phyloP scores from a whole-genome alignment of 164 flowering plant genomes.

The Warburgia ugandensis region DNA sequence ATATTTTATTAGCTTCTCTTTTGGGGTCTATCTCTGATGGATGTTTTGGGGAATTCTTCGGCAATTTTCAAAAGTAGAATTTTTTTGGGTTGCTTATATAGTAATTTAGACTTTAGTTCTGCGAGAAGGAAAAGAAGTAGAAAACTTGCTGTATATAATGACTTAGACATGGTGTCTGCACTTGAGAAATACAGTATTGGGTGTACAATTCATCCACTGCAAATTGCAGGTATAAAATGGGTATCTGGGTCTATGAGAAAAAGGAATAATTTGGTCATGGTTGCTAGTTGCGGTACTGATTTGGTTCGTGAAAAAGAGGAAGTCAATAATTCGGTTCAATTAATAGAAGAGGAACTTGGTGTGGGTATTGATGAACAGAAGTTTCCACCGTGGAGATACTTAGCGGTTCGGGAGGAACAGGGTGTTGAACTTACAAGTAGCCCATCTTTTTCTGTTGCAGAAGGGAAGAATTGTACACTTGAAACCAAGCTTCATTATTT shows the following conservation, averaged over 20 bases:
- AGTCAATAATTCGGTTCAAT: not conserved
- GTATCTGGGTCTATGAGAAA: slow-evolving; percentile 6
- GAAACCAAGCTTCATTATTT: slow-evolving; percentile 42
- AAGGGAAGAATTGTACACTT: slow-evolving; percentile 2
- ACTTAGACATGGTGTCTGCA: slow-evolving; percentile 5
- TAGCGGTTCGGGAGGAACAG: slow-evolving; percentile 7
- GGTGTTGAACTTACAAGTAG: slow-evolving; percentile 3
- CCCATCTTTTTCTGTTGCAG: slow-evolving; percentile 4
- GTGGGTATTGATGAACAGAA: slow-evolving; percentile 5
- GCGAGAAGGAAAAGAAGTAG: slow-evolving; percentile 4
- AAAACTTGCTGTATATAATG: slow-evolving; percentile 3
- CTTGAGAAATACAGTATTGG: not conserved
- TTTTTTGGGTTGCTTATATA: not conserved
- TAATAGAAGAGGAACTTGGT: slow-evolving; percentile 14
- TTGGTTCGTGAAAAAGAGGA: slow-evolving; percentile 19
- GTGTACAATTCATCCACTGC: not conserved
- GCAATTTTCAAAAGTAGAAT: slow-evolving; percentile 3
- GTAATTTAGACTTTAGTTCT: slow-evolving; percentile 7
- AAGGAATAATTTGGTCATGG: slow-evolving; percentile 2
- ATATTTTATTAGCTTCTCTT: too few relatives aligned
- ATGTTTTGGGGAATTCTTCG: too few relatives aligned
- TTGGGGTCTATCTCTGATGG: too few relatives aligned
- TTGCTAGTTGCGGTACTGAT: slow-evolving; percentile 22
- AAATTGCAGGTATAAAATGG: slow-evolving; percentile 1
- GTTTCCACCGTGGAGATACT: slow-evolving; percentile 27